Conservation (phyloP, 257 asterid genomes). For the Perilla frutescens region DNA sequence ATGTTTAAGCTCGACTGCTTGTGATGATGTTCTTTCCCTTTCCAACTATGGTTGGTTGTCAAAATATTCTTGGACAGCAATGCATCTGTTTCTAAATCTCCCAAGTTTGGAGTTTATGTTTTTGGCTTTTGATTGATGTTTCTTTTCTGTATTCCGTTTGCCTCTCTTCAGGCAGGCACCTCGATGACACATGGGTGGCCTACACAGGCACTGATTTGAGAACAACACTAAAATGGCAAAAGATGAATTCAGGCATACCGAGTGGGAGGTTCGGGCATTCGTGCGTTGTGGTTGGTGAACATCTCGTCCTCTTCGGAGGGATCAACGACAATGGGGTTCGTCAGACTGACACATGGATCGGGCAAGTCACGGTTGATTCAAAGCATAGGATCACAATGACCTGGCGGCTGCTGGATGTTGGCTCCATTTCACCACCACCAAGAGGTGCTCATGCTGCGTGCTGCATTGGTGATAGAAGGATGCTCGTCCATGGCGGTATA, state of each 20-base stretch:
- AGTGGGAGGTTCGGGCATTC: slow-evolving; percentile 93
- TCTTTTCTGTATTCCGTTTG: neutral
- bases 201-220: slow-evolving; percentile 52
- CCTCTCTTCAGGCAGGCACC: slow-evolving; percentile 72
- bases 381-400: slow-evolving; percentile 56
- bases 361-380: slow-evolving; percentile 52
- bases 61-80: no score
- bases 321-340: slow-evolving; percentile 79
- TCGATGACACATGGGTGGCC: slow-evolving; percentile 93
- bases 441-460: slow-evolving; percentile 97
- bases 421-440: slow-evolving; percentile 62
- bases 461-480: slow-evolving; percentile 53
- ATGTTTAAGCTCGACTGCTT: no score
- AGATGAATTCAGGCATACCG: slow-evolving; percentile 69
- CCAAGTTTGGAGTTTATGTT: no score
- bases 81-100: no score
- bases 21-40: neutral
- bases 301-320: slow-evolving; percentile 84
- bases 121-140: neutral
- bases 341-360: slow-evolving; percentile 81
- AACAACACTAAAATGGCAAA: slow-evolving; percentile 68
- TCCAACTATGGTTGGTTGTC: no score
- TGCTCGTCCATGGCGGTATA: slow-evolving; percentile 90
- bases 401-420: slow-evolving; percentile 74
- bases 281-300: slow-evolving; percentile 61